These are phyloP conservation scores for Croton setiger DNA, from an alignment of 441 rosid genomes.

Conservation along the genomic window DNA sequence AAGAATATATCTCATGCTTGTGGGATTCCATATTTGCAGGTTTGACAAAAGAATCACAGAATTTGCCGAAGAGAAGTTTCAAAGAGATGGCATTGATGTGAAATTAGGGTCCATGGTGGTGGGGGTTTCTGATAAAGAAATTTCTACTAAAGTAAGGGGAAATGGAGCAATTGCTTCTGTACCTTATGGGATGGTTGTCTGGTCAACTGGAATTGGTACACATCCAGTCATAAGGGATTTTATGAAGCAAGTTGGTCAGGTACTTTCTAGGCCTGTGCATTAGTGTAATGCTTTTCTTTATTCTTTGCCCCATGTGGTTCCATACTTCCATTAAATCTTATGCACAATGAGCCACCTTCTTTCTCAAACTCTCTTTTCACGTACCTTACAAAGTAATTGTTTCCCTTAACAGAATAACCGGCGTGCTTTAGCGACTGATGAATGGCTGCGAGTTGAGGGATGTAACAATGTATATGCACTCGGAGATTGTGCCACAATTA, in stretches of 20 bases:
- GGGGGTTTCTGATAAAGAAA: slow-evolving; percentile 71
- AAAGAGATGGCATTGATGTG: slow-evolving; percentile 86
- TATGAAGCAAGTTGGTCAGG: slow-evolving; percentile 97
- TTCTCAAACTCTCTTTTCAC: not conserved
- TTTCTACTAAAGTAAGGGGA: slow-evolving; percentile 65
- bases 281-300: not conserved
- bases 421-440: slow-evolving; percentile 94
- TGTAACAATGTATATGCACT: slow-evolving; percentile 71
- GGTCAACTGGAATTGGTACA: slow-evolving; percentile 98
- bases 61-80: slow-evolving; percentile 89
- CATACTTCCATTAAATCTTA: not conserved
- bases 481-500: slow-evolving; percentile 95
- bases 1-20: slow-evolving; percentile 11
- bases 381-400: not conserved
- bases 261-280: slow-evolving; percentile 25
- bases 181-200: slow-evolving; percentile 94
- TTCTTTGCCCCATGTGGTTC: not conserved
- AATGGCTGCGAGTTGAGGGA: slow-evolving; percentile 94
- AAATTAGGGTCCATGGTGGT: slow-evolving; percentile 89
- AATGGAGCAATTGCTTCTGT: slow-evolving; percentile 50
- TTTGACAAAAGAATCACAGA: slow-evolving; percentile 95
- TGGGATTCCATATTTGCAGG: slow-evolving; percentile 41
- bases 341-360: not conserved
- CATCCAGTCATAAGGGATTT: slow-evolving; percentile 81
- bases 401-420: slow-evolving; percentile 51